These are phyloP conservation scores for Pseudogymnoascus sp. DNA, from an alignment of 2,329 filamentous ascomycete genomes.

Conservation along the genomic window DNA sequence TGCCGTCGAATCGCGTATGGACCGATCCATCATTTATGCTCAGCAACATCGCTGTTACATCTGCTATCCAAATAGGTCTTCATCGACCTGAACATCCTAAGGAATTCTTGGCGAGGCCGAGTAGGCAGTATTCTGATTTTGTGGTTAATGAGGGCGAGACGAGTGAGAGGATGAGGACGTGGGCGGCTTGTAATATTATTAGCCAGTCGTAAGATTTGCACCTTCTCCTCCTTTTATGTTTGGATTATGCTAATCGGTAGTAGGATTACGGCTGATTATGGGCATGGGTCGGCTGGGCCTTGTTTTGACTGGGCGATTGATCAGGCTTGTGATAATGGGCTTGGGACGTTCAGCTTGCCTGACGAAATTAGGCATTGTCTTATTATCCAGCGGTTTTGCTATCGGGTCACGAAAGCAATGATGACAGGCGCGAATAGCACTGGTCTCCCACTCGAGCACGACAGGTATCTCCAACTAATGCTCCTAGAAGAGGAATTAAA, in stretches of 20 bases:
- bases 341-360: slow-evolving; percentile 9
- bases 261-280: neutral
- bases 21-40: slow-evolving; percentile 19
- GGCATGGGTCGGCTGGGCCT: neutral
- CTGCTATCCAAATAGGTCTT: slow-evolving; percentile 21
- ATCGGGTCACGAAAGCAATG: slow-evolving; percentile 5
- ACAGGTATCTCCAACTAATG: neutral
- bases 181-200: slow-evolving; percentile 14
- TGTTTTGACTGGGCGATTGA: slow-evolving; percentile 13
- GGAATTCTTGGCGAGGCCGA: slow-evolving; percentile 15
- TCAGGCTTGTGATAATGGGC: slow-evolving; percentile 8
- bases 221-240: neutral
- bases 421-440: neutral
- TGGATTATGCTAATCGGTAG: neutral
- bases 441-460: neutral
- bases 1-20: slow-evolving; percentile 19
- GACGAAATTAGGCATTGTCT: slow-evolving; percentile 11
- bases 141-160: neutral
- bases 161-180: slow-evolving; percentile 10
- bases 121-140: neutral
- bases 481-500: neutral
- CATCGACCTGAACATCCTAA: slow-evolving; percentile 17
- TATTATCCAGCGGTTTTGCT: slow-evolving; percentile 12
- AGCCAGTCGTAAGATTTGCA: slow-evolving; percentile 8
- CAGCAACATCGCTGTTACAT: slow-evolving; percentile 18